Base-by-base conservation (phyloP, 2,329 filamentous ascomycete species). In the Nigrospora osmanthi region DNA sequence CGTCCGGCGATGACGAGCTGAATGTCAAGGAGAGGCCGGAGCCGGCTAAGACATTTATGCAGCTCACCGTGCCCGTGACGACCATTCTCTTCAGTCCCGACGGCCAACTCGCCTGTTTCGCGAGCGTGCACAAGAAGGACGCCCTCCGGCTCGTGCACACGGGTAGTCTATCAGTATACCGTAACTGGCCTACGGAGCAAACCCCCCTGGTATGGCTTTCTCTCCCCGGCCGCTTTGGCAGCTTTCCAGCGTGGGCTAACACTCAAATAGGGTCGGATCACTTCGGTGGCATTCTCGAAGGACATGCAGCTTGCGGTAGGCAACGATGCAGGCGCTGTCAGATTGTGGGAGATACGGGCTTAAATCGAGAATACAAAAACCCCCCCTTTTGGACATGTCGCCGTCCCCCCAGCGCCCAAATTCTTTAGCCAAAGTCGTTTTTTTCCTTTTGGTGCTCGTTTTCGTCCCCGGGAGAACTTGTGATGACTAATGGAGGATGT, bases 171-270 rank as follows among this genome's bases (percentile, higher is more conserved):
- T 95, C 89, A 2, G 88, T 97, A 16, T 98, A 93, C 73, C 82
- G 84, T 58, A 98, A 98, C 66, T 98, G 93, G 93, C 93, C 93
- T 19, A 98, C 91, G 44, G 80, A 82, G 51, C 83, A 86, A 62
- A 98, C 93, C 46, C 89, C 90, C 1, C 67, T 98, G 49, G 23
- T 28, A 28, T 28, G 23, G 23, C 4, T 28, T 7, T 23, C 19
- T 23, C 23, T 10, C 23, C 23, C 23, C 23, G 2, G 10, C 2
- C 6, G 23, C 7, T 28, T 28, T 28, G 23, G 9, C 23, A 28
- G 7, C 9, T 28, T 28, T 28, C 23, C 10, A 28, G 23, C 23
- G 10, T 28, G 5, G 7, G 23, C 23, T 28, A 2, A 28, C 23
- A 28, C 2, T 6, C 23, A 10, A 6, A 28, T 28, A 28, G 23